Percentiles rank a stretch among this genome's conserved stretches.
Evolutionary conservation across 1,284 basidiomycete genomes (phyloP).

Genomic region (Cryptococcus wingfieldii): DNA sequence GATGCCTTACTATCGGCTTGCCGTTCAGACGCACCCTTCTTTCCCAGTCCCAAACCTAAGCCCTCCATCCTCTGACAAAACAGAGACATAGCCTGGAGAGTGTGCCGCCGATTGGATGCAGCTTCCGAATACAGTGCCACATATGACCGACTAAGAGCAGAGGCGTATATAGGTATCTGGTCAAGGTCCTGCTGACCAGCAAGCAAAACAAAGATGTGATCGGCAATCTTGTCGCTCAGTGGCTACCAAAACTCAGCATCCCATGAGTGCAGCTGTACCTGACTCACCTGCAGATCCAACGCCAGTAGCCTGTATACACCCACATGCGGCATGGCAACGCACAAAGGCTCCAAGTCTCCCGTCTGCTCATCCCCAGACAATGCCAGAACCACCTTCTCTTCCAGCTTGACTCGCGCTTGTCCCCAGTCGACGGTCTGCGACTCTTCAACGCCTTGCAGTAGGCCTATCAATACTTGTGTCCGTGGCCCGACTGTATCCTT

Average conservation of each 20-base stretch:
- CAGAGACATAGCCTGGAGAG: background rate
- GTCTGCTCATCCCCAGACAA: slow-evolving; percentile 4
- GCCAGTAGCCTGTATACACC: slow-evolving; percentile 14
- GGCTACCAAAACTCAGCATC: background rate
- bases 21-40: background rate
- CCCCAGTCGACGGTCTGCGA: slow-evolving; percentile 26
- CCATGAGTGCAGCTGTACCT: background rate
- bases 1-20: background rate
- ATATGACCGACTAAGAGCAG: background rate
- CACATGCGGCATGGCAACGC: slow-evolving; percentile 13
- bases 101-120: background rate
- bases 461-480: slow-evolving; percentile 6
- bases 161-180: too few species aligned
- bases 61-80: slow-evolving; percentile 12
- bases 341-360: slow-evolving; percentile 12
- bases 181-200: background rate
- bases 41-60: background rate
- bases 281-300: slow-evolving; percentile 23
- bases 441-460: slow-evolving; percentile 24
- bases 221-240: background rate
- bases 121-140: background rate
- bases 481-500: background rate
- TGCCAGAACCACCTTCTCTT: slow-evolving; percentile 26
- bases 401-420: slow-evolving; percentile 16
- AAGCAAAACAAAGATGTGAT: background rate